A percentile compares a stretch with the other conserved stretches of the same genome.
Evolutionary conservation across 805 yeast genomes (phyloP).

Genomic region (Pichia californica): DNA sequence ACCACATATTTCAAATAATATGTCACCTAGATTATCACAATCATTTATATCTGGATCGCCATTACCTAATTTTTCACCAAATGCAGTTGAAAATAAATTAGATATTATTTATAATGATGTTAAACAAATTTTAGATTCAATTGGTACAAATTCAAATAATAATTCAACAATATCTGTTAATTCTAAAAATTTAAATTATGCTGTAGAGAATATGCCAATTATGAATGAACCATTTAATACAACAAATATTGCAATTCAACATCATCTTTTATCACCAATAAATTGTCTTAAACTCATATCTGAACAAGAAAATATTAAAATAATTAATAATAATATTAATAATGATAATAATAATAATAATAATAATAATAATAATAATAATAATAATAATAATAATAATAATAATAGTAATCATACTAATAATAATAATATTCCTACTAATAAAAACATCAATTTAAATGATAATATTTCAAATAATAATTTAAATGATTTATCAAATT

Average conservation of each 20-base stretch:
- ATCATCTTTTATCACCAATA: conserved; percentile 5
- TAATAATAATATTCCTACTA: not conserved
- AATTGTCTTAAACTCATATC: conserved; percentile 1
- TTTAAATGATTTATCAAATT: no score
- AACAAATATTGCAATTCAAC: conserved; percentile 6
- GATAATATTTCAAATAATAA: no score
- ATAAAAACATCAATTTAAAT: no score
- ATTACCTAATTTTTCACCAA: not conserved
- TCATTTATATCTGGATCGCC: not conserved
- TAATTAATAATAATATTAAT: no score
- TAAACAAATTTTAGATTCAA: not conserved
- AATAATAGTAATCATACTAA: no score
- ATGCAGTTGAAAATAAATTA: not conserved
- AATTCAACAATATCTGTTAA: not conserved
- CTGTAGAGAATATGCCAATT: not conserved
- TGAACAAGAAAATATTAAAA: not conserved
- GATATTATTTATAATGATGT: conserved; percentile 3
- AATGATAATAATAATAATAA: not conserved
- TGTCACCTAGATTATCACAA: conserved; percentile 3
- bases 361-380: no score
- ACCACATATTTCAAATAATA: not conserved
- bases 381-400: no score
- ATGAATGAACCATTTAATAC: conserved; percentile 4
- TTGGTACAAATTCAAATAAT: not conserved
- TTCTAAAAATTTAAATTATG: no score